Evolutionary conservation across 306 rosid genomes (phyloP), one percentile per base, ranked within the genome.

Genomic region (Hippophae tibetana): DNA sequence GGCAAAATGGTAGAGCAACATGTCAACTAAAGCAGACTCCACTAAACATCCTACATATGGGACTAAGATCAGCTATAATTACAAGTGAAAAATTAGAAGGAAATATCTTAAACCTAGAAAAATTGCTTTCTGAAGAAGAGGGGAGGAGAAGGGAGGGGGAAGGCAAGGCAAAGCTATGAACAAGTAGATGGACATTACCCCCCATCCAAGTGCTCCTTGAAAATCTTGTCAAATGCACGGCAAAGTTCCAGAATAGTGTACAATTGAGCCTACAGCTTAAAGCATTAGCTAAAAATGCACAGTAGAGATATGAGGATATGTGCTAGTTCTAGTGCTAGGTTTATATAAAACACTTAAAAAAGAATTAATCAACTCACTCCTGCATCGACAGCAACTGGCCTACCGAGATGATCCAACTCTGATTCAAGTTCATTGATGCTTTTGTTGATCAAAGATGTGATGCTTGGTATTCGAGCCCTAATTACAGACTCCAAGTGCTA

Each of bases 161-260:
- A 48, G 13, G 10, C 8, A 72, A 63, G 2, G 31, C 47, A 25
- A 62, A 76, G 7, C 41, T 18, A 18, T 18, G 23, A 18, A 18
- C 38, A 31, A 31, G 38, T 31, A 31, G 38, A 38, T 12, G 52
- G 42, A 7, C 74, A 49, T 75, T 88, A 86, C 99, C 96, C 97
- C 79, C 97, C 99, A 55, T 92, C 99, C 76, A 92, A 76, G 72
- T 92, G 99, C 82, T 92, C 99, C 85, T 92, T 92, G 81, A 88
- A 92, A 72, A 88, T 79, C 73, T 85, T 79, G 58, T 92, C 97
- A 77, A 92, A 92, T 63, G 90, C 95, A 27, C 99, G 93, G 69
- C 99, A 92, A 58, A 92, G 89, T 72, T 92, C 99, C 69, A 92
- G 73, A 72, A 92, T 86, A 66, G 96, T 84, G 76, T 92, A 92